Conservation (phyloP, 805 yeast genomes). For the Ogataea nonfermentans region DNA sequence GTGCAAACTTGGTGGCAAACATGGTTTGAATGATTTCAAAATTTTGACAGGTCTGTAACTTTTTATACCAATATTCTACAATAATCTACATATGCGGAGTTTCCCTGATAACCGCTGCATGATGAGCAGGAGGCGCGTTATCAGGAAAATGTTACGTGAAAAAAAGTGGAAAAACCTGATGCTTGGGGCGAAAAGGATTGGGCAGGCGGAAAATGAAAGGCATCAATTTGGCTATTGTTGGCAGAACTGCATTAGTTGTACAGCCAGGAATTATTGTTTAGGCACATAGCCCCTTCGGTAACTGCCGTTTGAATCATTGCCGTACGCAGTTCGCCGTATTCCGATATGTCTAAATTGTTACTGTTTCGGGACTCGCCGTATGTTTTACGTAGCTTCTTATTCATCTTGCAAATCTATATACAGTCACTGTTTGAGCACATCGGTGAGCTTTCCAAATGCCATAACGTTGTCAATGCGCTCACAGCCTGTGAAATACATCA, state of each 20-base stretch:
- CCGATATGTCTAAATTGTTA: no score
- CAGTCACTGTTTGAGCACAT: constrained; percentile 58
- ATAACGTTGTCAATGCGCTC: constrained; percentile 72
- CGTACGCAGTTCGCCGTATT: neutral
- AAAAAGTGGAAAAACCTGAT: neutral
- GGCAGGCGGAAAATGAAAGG: no score
- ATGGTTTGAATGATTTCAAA: constrained; percentile 2
- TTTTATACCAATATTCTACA: neutral
- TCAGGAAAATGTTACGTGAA: constrained; percentile 4
- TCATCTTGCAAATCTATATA: neutral
- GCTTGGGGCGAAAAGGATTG: no score
- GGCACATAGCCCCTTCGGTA: neutral
- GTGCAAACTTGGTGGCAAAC: constrained; percentile 4
- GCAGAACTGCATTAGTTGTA: neutral
- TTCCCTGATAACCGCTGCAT: constrained; percentile 2
- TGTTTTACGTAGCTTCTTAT: neutral
- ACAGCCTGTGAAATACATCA: constrained; percentile 69
- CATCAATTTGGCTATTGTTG: neutral
- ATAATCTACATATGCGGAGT: neutral
- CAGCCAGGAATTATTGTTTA: neutral
- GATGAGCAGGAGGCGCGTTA: constrained; percentile 3
- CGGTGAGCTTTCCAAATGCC: constrained; percentile 70
- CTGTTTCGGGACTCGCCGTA: no score
- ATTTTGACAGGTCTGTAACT: neutral
- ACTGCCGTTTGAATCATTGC: neutral